phyloP scores from a whole-genome alignment of 2,329 filamentous ascomycete genomes.

The Fusarium sp. region DNA sequence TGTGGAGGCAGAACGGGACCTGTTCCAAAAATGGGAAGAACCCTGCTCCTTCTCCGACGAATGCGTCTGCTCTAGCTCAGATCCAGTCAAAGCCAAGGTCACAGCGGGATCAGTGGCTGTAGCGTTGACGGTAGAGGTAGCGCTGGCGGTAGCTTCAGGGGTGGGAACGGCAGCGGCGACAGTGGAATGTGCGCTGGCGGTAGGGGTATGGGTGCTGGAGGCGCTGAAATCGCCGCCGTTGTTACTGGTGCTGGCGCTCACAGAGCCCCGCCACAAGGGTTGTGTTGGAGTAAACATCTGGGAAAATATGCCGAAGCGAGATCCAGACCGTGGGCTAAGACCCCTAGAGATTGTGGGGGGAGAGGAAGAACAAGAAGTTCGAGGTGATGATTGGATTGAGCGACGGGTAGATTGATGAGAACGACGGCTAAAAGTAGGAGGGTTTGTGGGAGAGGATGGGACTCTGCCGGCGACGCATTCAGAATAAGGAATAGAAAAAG shows the following conservation, averaged over 20 bases:
- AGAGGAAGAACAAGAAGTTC: slow-evolving; percentile 44
- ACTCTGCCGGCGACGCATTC: slow-evolving; percentile 29
- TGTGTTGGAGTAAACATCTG: slow-evolving; percentile 48
- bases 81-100: slow-evolving; percentile 33
- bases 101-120: slow-evolving; percentile 37
- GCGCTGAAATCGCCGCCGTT: slow-evolving; percentile 23
- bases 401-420: slow-evolving; percentile 19
- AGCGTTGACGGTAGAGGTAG: slow-evolving; percentile 40
- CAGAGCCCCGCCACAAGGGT: slow-evolving; percentile 47
- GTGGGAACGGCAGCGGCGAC: slow-evolving; percentile 12
- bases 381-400: slow-evolving; percentile 42
- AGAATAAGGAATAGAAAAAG: slow-evolving; percentile 31
- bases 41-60: slow-evolving; percentile 36
- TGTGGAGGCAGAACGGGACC: slow-evolving; percentile 45
- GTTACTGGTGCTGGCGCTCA: slow-evolving; percentile 20
- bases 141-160: slow-evolving; percentile 34
- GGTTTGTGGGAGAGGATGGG: slow-evolving; percentile 32
- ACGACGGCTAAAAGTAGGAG: slow-evolving; percentile 16
- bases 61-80: slow-evolving; percentile 34
- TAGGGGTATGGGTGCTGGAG: slow-evolving; percentile 36
- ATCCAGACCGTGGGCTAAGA: slow-evolving; percentile 46
- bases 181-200: slow-evolving; percentile 33
- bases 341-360: slow-evolving; percentile 48
- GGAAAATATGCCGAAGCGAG: slow-evolving; percentile 44
- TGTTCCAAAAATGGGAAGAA: slow-evolving; percentile 50